phyloP scores from a whole-genome alignment of 352 stramenopile genomes.

The Thalassiosira mediterranea region DNA sequence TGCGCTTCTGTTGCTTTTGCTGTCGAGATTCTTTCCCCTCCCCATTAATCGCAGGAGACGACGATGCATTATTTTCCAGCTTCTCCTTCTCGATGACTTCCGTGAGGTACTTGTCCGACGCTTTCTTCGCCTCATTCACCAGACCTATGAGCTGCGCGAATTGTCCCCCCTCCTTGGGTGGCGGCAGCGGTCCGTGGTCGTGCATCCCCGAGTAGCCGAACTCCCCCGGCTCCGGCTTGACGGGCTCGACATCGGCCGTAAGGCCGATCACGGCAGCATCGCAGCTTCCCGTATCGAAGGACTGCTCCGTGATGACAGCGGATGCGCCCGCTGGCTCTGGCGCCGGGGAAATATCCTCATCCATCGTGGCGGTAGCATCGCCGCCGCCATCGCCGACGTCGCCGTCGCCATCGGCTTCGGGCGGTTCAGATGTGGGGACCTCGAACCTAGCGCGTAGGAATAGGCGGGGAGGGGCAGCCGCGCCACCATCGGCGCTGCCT shows the following conservation, averaged over 20 bases:
- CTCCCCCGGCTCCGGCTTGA: constrained; percentile 49
- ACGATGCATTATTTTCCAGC: too few species aligned
- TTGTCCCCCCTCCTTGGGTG: constrained; percentile 53
- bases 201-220: constrained; percentile 67
- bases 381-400: background rate
- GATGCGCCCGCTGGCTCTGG: constrained; percentile 1
- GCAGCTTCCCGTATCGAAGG: constrained; percentile 24
- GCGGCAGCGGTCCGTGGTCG: constrained; percentile 59
- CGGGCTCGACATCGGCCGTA: constrained; percentile 7
- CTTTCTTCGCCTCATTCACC: constrained; percentile 57
- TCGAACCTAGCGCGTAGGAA: constrained; percentile 25
- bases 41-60: background rate
- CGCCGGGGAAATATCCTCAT: background rate
- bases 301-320: constrained; percentile 18
- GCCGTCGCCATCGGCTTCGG: background rate
- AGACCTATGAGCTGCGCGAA: constrained; percentile 58
- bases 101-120: constrained; percentile 63
- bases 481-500: too few species aligned
- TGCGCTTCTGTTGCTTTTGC: constrained; percentile 5
- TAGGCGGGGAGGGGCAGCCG: too few species aligned
- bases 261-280: constrained; percentile 15
- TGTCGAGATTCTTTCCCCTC: too few species aligned
- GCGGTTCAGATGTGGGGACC: background rate
- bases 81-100: constrained; percentile 60
- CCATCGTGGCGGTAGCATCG: background rate